Evolutionary conservation across 2,329 filamentous ascomycete genomes (phyloP).

Genomic region (Neopestalotiopsis sp.): DNA sequence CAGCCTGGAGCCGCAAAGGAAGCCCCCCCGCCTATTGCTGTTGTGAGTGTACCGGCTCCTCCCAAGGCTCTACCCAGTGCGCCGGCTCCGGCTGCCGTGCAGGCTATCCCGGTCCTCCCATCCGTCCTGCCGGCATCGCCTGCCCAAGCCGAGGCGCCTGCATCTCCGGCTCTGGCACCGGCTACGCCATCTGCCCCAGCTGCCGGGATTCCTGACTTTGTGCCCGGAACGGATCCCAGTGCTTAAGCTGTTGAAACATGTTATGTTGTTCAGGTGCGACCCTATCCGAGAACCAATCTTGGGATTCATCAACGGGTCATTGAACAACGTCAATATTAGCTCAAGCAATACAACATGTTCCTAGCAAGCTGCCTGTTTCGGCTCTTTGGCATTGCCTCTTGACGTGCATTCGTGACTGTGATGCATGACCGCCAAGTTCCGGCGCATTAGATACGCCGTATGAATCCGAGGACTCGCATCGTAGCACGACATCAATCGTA

Average conservation of each 20-base stretch:
- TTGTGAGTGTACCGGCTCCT: not conserved
- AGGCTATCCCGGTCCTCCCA: not conserved
- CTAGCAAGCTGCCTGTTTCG: not conserved
- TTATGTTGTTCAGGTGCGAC: not conserved
- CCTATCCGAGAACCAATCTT: not conserved
- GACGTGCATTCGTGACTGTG: not conserved
- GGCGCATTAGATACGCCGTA: not conserved
- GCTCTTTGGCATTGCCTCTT: not conserved
- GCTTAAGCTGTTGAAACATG: not conserved
- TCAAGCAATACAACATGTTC: not conserved
- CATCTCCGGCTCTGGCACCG: not conserved
- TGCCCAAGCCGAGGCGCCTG: not conserved
- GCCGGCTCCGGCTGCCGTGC: not conserved
- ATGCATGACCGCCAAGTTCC: not conserved
- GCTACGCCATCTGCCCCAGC: not conserved
- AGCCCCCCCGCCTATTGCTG: conserved; percentile 7
- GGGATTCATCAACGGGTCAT: rapidly evolving
- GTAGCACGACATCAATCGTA: conserved; percentile 1
- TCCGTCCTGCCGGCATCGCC: not conserved
- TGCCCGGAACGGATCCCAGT: conserved; percentile 7
- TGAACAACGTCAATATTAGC: not conserved
- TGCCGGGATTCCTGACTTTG: conserved; percentile 12
- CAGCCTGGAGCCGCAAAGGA: conserved; percentile 1
- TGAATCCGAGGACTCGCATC: not conserved
- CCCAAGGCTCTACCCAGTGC: conserved; percentile 1